These are phyloP conservation scores for Penicillium sp. DNA, from an alignment of 2,329 filamentous ascomycete species.

Conservation along the genomic window DNA sequence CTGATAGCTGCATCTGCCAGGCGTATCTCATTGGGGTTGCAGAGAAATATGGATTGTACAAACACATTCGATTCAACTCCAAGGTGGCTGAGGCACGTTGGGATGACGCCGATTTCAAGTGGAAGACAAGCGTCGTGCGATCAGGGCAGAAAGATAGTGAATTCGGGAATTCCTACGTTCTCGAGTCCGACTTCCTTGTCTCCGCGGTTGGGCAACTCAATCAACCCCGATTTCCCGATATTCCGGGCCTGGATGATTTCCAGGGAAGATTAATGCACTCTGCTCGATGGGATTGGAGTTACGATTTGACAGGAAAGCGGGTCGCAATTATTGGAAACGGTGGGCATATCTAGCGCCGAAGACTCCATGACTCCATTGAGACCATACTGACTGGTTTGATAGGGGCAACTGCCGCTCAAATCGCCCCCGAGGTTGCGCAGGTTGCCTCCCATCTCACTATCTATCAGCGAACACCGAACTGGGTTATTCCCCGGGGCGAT, in stretches of 20 bases:
- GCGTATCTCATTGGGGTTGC: constrained; percentile 53
- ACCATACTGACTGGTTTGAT: background rate
- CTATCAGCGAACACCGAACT: constrained; percentile 59
- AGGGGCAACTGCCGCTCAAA: constrained; percentile 57
- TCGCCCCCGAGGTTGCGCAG: constrained; percentile 55
- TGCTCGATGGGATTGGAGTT: constrained; percentile 59
- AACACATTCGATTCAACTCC: constrained; percentile 57
- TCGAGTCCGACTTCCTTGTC: constrained; percentile 55
- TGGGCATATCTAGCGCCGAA: constrained; percentile 12
- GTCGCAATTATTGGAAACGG: constrained; percentile 60
- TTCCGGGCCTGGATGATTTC: constrained; percentile 49
- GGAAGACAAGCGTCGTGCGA: constrained; percentile 50
- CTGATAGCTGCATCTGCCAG: constrained; percentile 19
- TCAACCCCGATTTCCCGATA: constrained; percentile 49
- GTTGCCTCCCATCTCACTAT: constrained; percentile 50
- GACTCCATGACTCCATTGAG: background rate
- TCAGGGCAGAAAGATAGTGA: constrained; percentile 54
- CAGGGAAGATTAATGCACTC: constrained; percentile 55
- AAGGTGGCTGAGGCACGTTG: constrained; percentile 52
- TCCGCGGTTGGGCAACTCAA: constrained; percentile 60
- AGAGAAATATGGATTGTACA: constrained; percentile 53
- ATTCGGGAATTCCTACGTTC: constrained; percentile 50
- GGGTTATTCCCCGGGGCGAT: constrained; percentile 55
- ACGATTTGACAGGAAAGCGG: constrained; percentile 52
- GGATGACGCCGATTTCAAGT: constrained; percentile 52